Evolutionary conservation across 2,329 filamentous ascomycete species (phyloP), one percentile per base, ranked within the genome.

Genomic region (Aspergillus hortae): DNA sequence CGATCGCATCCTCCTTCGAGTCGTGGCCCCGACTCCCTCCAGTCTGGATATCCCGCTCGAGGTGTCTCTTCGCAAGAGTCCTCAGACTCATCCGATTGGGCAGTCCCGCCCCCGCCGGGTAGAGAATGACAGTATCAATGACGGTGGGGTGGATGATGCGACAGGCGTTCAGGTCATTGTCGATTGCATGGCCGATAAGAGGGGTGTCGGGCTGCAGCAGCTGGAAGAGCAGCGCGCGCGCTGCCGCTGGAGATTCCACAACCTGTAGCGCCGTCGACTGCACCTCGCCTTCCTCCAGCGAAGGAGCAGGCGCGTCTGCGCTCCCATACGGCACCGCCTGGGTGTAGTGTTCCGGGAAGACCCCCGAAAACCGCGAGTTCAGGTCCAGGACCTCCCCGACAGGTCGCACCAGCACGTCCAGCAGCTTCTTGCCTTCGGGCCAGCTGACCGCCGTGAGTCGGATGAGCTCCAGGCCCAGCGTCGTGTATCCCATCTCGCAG

Each of bases 401-500:
- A 0, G 92, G 92, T 43, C 86, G 82, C 6, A 97, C 92, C 0
- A 97, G 80, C 0, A 96, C 80, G 65, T 99, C 94, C 4, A 97
- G 75, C 0, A 99, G 71, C 48, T 81, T 80, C 48, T 85, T 81
- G 17, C 89, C 88, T 7, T 80, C 76, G 0, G 92, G 92, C 92
- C 94, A 99, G 9, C 87, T 84, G 3, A 92, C 87, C 4, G 89
- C 92, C 0, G 94, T 97, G 3, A 99, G 72, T 7, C 94, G 89
- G 51, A 97, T 86, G 15, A 99, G 80, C 69, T 99, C 94, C 58
- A 97, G 76, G 0, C 95, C 94, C 46, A 87, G 72, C 1, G 89
- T 89, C 0, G 95, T 99, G 66, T 95, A 97, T 4, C 89, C 90
- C 94, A 99, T 99, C 67, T 99, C 94, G 64, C 94, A 97, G 68